Percentiles rank a stretch among this genome's conserved stretches.
These are phyloP conservation scores for Plenodomus tracheiphilus DNA, from an alignment of 2,329 filamentous ascomycete species.

Conservation along the genomic window DNA sequence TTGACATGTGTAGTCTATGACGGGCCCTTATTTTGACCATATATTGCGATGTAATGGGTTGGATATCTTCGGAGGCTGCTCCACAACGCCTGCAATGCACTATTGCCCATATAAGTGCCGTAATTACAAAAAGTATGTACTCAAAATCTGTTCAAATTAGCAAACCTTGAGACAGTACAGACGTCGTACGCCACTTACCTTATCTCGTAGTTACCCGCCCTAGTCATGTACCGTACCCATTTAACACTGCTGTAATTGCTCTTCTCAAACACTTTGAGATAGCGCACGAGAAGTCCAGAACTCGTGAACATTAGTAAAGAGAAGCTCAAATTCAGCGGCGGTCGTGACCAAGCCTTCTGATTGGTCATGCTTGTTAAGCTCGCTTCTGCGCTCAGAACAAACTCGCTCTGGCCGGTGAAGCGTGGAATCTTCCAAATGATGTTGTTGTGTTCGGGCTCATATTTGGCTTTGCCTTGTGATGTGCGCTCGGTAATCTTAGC, in stretches of 20 bases:
- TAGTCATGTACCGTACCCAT: constrained; percentile 99
- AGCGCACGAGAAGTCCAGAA: constrained; percentile 86
- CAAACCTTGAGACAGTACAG: not conserved
- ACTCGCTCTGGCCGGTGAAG: constrained; percentile 98
- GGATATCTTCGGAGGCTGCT: constrained; percentile 10
- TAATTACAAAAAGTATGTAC: constrained; percentile 3
- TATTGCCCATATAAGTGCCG: constrained; percentile 1
- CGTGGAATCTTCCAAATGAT: constrained; percentile 99
- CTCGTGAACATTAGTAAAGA: constrained; percentile 98
- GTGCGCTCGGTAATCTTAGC: constrained; percentile 91
- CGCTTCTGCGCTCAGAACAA: constrained; percentile 90
- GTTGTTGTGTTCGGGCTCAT: constrained; percentile 96
- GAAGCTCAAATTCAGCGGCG: constrained; percentile 89
- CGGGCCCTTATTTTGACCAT: not conserved
- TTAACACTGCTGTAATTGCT: constrained; percentile 98
- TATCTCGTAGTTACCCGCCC: constrained; percentile 97
- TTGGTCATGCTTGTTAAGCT: constrained; percentile 96
- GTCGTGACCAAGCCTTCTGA: constrained; percentile 94
- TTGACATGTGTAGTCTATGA: not conserved
- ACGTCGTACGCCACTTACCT: constrained; percentile 56
- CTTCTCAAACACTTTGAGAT: constrained; percentile 99
- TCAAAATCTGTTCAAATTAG: constrained; percentile 10
- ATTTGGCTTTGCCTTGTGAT: constrained; percentile 95
- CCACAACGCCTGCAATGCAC: constrained; percentile 31
- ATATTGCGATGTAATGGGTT: not conserved